phyloP scores from a whole-genome alignment of 164 flowering plant genomes.

The Saururus chinensis region DNA sequence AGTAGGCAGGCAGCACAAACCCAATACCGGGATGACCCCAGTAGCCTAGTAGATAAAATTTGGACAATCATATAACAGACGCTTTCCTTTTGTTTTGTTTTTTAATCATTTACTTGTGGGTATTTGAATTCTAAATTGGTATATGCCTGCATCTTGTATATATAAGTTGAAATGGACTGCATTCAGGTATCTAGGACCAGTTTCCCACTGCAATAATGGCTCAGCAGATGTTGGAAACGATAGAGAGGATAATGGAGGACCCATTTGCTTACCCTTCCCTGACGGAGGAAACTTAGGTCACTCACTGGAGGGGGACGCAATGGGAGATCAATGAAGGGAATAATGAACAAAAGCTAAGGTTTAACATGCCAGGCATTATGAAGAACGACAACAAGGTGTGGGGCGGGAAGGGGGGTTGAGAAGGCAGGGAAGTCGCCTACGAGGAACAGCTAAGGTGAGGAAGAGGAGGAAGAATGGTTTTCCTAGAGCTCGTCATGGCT shows the following conservation, averaged over 20 bases:
- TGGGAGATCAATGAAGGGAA: conserved; percentile 82
- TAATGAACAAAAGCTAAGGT: conserved; percentile 54
- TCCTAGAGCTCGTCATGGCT: conserved; percentile 67
- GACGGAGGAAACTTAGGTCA: conserved; percentile 16
- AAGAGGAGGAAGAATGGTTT: conserved; percentile 43
- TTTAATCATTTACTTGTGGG: too few relatives aligned
- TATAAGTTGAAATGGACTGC: not conserved
- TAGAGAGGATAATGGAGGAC: conserved; percentile 72
- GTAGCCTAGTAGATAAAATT: conserved; percentile 10
- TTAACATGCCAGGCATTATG: conserved; percentile 90
- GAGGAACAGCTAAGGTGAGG: not conserved
- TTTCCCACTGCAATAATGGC: conserved; percentile 68
- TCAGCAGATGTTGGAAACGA: conserved; percentile 85
- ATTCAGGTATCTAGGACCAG: conserved; percentile 63
- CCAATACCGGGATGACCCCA: conserved; percentile 7
- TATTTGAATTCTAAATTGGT: not conserved
- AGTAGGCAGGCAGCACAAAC: conserved; percentile 15
- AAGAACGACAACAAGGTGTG: conserved; percentile 68
- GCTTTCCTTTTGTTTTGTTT: too few relatives aligned
- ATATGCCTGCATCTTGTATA: not conserved
- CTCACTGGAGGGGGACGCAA: conserved; percentile 59
- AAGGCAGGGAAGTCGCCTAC: conserved; percentile 45
- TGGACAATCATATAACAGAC: not conserved
- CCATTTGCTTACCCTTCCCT: conserved; percentile 34
- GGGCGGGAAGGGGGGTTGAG: conserved; percentile 72